A percentile compares a stretch with the other conserved stretches of the same genome.
Conservation (phyloP, 2,329 filamentous ascomycete species). For the Orbilia blumenaviensis region DNA sequence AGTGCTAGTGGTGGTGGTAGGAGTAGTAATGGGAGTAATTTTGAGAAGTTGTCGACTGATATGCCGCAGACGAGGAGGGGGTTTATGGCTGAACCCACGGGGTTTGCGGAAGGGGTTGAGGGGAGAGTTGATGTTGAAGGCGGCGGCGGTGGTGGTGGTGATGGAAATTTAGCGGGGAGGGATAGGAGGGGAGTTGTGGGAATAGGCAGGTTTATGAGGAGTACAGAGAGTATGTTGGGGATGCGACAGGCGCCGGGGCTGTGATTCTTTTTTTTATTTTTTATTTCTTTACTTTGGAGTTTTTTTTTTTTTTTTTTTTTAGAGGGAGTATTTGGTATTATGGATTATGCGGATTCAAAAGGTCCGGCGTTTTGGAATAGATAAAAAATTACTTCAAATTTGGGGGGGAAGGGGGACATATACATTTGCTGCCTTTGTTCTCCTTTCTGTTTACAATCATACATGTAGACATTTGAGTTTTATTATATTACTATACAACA, state of each 20-base stretch:
- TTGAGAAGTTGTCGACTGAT: constrained; percentile 32
- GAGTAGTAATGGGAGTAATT: constrained; percentile 11
- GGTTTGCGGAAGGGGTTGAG: constrained; percentile 43
- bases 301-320: background rate
- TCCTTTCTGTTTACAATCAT: too few species aligned
- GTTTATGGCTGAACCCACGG: constrained; percentile 40
- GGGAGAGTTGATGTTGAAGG: constrained; percentile 21
- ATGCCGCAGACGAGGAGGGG: constrained; percentile 49
- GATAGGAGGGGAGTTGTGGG: constrained; percentile 14
- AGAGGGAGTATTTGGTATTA: background rate
- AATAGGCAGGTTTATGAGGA: constrained; percentile 43
- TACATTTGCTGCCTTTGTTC: too few species aligned
- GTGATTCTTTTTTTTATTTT: background rate
- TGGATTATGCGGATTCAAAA: too few species aligned
- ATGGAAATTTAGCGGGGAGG: too few species aligned
- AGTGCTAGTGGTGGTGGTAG: too few species aligned
- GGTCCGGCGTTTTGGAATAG: too few species aligned
- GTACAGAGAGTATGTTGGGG: constrained; percentile 52
- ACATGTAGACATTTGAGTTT: too few species aligned
- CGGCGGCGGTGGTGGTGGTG: background rate
- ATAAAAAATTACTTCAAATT: too few species aligned
- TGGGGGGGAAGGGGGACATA: too few species aligned
- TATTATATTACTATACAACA: too few species aligned
- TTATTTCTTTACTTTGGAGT: background rate
- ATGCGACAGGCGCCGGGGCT: constrained; percentile 15